These are phyloP conservation scores for Calonectria crousiana DNA, from an alignment of 2,329 filamentous ascomycete species.

Conservation along the genomic window DNA sequence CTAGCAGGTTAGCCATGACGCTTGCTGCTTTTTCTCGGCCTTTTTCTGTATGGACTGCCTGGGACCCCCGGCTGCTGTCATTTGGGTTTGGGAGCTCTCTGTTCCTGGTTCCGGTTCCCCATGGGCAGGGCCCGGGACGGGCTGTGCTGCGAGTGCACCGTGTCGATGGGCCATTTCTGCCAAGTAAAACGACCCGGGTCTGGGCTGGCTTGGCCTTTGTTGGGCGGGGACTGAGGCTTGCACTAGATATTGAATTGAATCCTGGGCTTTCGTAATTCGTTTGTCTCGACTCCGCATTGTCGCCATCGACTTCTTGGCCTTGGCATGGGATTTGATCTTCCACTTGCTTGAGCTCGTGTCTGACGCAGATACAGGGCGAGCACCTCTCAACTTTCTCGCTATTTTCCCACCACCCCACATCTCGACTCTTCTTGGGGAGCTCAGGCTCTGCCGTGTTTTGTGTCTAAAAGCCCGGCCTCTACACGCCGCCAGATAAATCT, in stretches of 20 bases:
- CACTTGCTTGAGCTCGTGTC: background rate
- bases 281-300: background rate
- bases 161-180: background rate
- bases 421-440: background rate
- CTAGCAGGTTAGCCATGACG: conserved; percentile 4
- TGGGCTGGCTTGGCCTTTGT: background rate
- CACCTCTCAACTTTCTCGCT: background rate
- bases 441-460: background rate
- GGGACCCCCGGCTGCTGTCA: conserved; percentile 2
- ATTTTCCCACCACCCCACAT: background rate
- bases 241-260: background rate
- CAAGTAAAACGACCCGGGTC: conserved; percentile 4
- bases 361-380: background rate
- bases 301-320: conserved; percentile 7
- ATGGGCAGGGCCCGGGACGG: conserved; percentile 7
- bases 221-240: background rate
- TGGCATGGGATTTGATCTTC: conserved; percentile 10
- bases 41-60: conserved; percentile 11
- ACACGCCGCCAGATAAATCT: background rate
- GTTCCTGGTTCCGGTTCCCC: conserved; percentile 16
- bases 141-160: background rate
- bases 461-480: background rate
- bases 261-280: background rate
- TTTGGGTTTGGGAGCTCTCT: conserved; percentile 5
- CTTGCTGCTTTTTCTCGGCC: conserved; percentile 7